These are phyloP conservation scores for Lasiosphaeria hispida DNA, from an alignment of 495 filamentous ascomycete species.

Conservation along the genomic window DNA sequence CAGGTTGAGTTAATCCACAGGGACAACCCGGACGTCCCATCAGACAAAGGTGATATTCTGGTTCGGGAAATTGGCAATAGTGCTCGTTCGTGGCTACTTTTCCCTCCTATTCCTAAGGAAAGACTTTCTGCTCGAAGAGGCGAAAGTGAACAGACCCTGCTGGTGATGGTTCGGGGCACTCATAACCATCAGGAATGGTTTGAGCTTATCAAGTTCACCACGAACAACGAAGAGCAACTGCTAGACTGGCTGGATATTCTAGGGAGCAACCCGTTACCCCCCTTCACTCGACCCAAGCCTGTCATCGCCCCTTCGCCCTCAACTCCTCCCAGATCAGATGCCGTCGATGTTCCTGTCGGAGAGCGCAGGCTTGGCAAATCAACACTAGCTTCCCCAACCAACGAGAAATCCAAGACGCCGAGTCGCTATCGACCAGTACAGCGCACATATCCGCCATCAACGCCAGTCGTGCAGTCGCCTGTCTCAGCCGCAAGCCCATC, in stretches of 20 bases:
- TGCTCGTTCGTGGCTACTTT: slow-evolving; percentile 77
- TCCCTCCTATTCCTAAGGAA: slow-evolving; percentile 70
- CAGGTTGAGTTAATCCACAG: slow-evolving; percentile 84
- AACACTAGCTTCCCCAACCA: neutral
- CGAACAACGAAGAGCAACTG: slow-evolving; percentile 71
- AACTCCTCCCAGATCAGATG: slow-evolving; percentile 51
- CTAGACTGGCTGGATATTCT: slow-evolving; percentile 85
- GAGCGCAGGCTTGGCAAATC: slow-evolving; percentile 49
- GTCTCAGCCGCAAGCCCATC: slow-evolving; percentile 9
- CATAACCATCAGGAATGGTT: slow-evolving; percentile 67
- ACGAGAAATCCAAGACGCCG: slow-evolving; percentile 27
- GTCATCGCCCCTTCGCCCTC: slow-evolving; percentile 29
- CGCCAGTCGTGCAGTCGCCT: slow-evolving; percentile 18
- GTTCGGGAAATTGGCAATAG: slow-evolving; percentile 80
- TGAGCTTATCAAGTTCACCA: slow-evolving; percentile 70
- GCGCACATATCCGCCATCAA: slow-evolving; percentile 19
- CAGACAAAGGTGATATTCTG: slow-evolving; percentile 73
- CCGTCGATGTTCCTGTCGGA: slow-evolving; percentile 71
- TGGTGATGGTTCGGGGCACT: slow-evolving; percentile 79
- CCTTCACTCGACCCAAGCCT: slow-evolving; percentile 42
- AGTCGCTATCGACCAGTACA: slow-evolving; percentile 22
- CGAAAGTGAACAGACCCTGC: slow-evolving; percentile 64
- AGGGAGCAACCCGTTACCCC: slow-evolving; percentile 72
- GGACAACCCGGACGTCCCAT: slow-evolving; percentile 59
- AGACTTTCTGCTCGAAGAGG: slow-evolving; percentile 78